These are phyloP conservation scores for Colletotrichum spaethianum DNA, from an alignment of 2,329 filamentous ascomycete genomes.

Conservation along the genomic window DNA sequence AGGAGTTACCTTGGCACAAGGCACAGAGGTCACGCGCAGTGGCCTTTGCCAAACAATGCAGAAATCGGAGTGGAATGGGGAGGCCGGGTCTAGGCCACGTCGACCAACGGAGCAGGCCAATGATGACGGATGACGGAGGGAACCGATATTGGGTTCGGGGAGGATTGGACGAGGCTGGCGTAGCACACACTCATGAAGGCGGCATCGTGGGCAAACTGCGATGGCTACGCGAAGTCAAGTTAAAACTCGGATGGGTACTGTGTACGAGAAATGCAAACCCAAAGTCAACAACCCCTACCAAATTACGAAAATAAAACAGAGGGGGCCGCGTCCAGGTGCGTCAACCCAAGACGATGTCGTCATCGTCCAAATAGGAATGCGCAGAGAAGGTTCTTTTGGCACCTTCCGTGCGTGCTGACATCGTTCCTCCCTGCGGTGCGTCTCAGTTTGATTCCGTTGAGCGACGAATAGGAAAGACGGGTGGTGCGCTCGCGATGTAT, in stretches of 20 bases:
- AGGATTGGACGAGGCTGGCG: background rate
- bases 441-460: background rate
- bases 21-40: background rate
- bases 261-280: background rate
- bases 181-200: too few relatives aligned
- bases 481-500: background rate
- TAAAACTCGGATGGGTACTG: background rate
- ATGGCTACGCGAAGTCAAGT: background rate
- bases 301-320: background rate
- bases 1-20: background rate
- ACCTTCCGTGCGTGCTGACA: slow-evolving; percentile 8
- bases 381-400: slow-evolving; percentile 37
- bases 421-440: background rate
- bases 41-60: background rate
- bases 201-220: background rate
- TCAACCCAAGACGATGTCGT: background rate
- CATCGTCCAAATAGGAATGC: slow-evolving; percentile 29
- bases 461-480: background rate
- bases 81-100: background rate
- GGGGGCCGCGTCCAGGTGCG: background rate
- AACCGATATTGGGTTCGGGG: background rate
- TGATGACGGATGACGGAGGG: slow-evolving; percentile 5
- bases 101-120: background rate
- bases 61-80: background rate
- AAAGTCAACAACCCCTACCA: background rate